Conservation (phyloP, 805 yeast genomes). For the Yamadazyma olivae region DNA sequence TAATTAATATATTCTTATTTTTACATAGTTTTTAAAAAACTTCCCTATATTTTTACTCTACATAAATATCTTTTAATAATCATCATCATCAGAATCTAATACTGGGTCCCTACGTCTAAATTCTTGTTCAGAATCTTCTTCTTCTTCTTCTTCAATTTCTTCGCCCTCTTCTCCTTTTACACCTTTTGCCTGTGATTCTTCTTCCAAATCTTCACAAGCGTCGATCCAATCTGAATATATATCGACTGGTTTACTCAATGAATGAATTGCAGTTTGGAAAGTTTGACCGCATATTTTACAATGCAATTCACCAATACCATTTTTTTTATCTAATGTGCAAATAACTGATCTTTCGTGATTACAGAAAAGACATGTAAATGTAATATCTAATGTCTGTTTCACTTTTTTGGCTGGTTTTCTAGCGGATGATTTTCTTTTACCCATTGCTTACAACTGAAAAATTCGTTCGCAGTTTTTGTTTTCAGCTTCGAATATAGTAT, state of each 20-base stretch:
- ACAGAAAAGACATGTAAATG: conserved; percentile 90
- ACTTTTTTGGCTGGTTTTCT: conserved; percentile 70
- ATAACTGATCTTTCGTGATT: conserved; percentile 92
- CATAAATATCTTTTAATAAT: not conserved
- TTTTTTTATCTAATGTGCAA: conserved; percentile 83
- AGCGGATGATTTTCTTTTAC: conserved; percentile 79
- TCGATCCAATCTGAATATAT: conserved; percentile 97
- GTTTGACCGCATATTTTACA: conserved; percentile 95
- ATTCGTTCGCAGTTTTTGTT: too few relatives aligned
- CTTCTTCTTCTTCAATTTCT: conserved; percentile 29
- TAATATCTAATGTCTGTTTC: conserved; percentile 74
- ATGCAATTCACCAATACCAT: conserved; percentile 75
- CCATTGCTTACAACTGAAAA: conserved; percentile 35
- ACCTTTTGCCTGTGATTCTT: conserved; percentile 27
- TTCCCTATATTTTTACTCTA: not conserved
- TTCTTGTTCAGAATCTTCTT: conserved; percentile 11
- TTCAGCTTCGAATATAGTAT: too few relatives aligned
- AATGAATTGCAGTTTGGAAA: conserved; percentile 84
- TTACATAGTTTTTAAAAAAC: not conserved
- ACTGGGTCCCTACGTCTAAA: conserved; percentile 10
- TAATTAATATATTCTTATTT: not conserved
- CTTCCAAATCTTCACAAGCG: conserved; percentile 86
- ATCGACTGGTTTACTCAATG: conserved; percentile 86
- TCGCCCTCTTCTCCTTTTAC: conserved; percentile 19
- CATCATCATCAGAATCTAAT: conserved; percentile 29